Evolutionary conservation across 208 protist species (phyloP).

Genomic region (Angomonas ambiguus): DNA sequence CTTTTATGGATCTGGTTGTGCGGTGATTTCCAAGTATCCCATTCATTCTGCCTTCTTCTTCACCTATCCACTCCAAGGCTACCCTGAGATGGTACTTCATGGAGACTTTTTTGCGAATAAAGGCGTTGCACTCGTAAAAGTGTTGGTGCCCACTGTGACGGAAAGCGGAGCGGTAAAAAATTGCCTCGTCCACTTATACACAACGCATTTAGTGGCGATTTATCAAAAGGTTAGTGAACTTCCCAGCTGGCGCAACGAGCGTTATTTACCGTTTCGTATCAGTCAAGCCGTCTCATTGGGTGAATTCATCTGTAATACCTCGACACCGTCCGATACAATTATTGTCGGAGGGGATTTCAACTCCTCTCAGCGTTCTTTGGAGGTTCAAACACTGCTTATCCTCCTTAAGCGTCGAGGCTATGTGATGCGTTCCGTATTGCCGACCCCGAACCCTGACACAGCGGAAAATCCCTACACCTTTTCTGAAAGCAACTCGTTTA

Average conservation of each 20-base stretch:
- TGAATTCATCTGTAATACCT: constrained; percentile 70
- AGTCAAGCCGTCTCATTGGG: constrained; percentile 76
- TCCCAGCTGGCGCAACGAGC: constrained; percentile 54
- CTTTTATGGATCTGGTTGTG: constrained; percentile 84
- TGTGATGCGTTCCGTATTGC: constrained; percentile 59
- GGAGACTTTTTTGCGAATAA: constrained; percentile 91
- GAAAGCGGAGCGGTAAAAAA: constrained; percentile 15
- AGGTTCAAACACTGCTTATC: constrained; percentile 76
- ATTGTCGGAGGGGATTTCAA: constrained; percentile 89
- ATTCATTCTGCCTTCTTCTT: constrained; percentile 74
- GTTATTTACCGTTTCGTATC: constrained; percentile 75
- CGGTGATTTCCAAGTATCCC: constrained; percentile 79
- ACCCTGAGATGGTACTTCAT: constrained; percentile 79
- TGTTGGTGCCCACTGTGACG: constrained; percentile 47
- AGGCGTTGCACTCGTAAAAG: constrained; percentile 57
- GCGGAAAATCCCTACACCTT: constrained; percentile 46
- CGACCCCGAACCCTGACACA: constrained; percentile 18
- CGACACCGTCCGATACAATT: constrained; percentile 54
- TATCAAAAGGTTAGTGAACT: constrained; percentile 69
- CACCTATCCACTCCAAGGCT: constrained; percentile 77
- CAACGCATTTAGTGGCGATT: constrained; percentile 75
- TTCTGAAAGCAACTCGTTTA: constrained; percentile 73
- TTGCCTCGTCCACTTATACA: constrained; percentile 69
- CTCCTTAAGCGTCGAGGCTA: constrained; percentile 68
- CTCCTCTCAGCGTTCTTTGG: constrained; percentile 66